Evolutionary conservation across 495 filamentous ascomycete species (phyloP), one percentile per base, ranked within the genome.

Genomic region (Neurospora tetraspora): DNA sequence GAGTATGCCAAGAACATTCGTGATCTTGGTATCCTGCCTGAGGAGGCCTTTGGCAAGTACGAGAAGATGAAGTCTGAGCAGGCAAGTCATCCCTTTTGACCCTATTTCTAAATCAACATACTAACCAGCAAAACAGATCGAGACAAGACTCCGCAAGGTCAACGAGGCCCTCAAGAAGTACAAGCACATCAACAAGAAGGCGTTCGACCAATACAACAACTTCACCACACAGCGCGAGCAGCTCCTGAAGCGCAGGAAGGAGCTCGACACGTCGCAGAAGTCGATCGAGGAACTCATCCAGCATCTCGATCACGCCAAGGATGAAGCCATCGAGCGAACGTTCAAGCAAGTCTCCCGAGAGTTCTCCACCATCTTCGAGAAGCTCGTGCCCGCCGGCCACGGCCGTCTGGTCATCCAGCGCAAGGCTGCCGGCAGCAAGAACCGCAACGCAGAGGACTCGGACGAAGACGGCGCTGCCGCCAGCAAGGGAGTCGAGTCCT

Each of bases 161-260:
- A 97, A 97, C 77, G 93, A 97, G 73, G 88, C 91, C 0, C 86
- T 99, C 59, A 98, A 98, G 83, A 97, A 98, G 79, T 98, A 94
- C 84, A 92, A 91, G 40, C 93, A 97, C 77, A 93, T 99, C 78
- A 99, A 99, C 87, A 99, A 98, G 84, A 99, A 99, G 81, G 96
- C 96, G 0, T 97, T 98, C 74, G 96, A 99, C 81, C 96, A 99
- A 81, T 98, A 98, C 86, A 95, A 94, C 82, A 96, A 89, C 81
- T 98, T 98, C 82, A 98, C 95, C 23, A 91, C 90, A 71, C 93
- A 98, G 80, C 91, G 95, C 6, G 93, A 97, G 68, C 89, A 88
- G 5, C 85, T 99, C 9, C 90, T 90, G 0, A 91, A 91, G 74
- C 91, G 96, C 68, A 87, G 94, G 20, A 87, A 89, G 73, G 96